Base-by-base conservation (phyloP, 2,329 filamentous ascomycete species). In the Ceratocystis harringtonii region DNA sequence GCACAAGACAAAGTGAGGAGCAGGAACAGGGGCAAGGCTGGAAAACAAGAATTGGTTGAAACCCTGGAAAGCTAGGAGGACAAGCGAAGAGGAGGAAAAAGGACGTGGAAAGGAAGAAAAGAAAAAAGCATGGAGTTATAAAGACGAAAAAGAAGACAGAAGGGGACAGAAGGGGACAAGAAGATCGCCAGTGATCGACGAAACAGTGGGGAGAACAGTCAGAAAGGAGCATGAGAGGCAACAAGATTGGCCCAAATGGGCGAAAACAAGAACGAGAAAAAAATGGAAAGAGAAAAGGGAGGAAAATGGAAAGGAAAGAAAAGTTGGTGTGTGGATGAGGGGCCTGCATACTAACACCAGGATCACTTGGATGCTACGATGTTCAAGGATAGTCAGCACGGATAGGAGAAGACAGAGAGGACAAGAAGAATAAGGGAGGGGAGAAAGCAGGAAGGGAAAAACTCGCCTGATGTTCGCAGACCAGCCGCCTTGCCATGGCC, bases 151-250 rank as follows among this genome's bases (percentile, higher is more conserved):
- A 32, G 61, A 30, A 45, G 41, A 50, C 25, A 48, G 22, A 55
- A 43, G 58, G 61, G 63, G 41, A 50, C 25, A 48, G 22, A 55
- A 43, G 58, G 61, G 63, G 58, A 30, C 25, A 25, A 62, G 44
- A 64, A 44, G 32, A 64, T 55, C 32, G 36, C 12, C 25, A 50
- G 15, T 32, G 43, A 62, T 45, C 61, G 45, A 45, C 61, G 17
- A 62, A 52, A 57, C 25, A 55, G 62, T 15, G 32, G 22, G 61
- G 10, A 30, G 10, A 61, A 43, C 30, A 55, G 50, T 6, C 22
- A 22, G 32, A 62, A 50, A 28, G 36, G 62, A 17, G 25, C 17
- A 62, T n/a, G 50, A 62, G 45, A 62, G 25, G 22, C 17, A 44
- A 62, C 41, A 62, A 62, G 43, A 61, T 19, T 19, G 61, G 25